These are phyloP conservation scores for Butyriboletus loyo DNA, from an alignment of 768 basidiomycete genomes.

Conservation along the genomic window DNA sequence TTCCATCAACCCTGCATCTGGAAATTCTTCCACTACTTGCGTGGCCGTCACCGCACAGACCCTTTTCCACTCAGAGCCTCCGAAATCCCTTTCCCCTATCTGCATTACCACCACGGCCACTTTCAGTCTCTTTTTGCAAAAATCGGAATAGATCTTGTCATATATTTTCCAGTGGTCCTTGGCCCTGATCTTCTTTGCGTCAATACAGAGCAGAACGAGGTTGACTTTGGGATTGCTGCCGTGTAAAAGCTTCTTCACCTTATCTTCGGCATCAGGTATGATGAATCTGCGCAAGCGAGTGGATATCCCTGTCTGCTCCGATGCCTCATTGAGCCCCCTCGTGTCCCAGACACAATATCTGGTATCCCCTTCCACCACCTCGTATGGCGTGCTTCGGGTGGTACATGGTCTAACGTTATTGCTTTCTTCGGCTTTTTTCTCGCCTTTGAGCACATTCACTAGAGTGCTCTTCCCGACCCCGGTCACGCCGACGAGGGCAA, in stretches of 20 bases:
- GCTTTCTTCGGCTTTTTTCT: conserved; percentile 8
- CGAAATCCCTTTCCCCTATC: conserved; percentile 7
- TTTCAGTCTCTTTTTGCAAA: conserved; percentile 5
- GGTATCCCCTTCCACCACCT: conserved; percentile 2
- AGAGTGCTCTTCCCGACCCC: conserved; percentile 29
- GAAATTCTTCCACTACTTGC: conserved; percentile 9
- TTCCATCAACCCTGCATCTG: conserved; percentile 15
- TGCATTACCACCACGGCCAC: conserved; percentile 20
- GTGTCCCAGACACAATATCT: conserved; percentile 24
- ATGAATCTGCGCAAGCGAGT: conserved; percentile 1
- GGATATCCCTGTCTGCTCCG: neutral
- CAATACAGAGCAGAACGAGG: conserved; percentile 23
- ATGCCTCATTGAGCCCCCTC: conserved; percentile 24
- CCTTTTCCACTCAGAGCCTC: conserved; percentile 13
- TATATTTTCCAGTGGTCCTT: conserved; percentile 20
- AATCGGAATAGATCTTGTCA: conserved; percentile 14
- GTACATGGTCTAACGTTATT: conserved; percentile 24
- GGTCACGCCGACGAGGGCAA: conserved; percentile 23
- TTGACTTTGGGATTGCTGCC: conserved; percentile 9
- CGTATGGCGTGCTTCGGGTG: neutral
- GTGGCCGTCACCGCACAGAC: conserved; percentile 10
- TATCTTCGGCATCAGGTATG: conserved; percentile 12
- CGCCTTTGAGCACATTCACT: conserved; percentile 24
- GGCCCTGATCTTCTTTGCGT: conserved; percentile 16
- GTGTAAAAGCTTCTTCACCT: conserved; percentile 16